These are phyloP conservation scores for Filobasidium uniguttulatum DNA, from an alignment of 1,284 basidiomycete genomes.

Conservation along the genomic window DNA sequence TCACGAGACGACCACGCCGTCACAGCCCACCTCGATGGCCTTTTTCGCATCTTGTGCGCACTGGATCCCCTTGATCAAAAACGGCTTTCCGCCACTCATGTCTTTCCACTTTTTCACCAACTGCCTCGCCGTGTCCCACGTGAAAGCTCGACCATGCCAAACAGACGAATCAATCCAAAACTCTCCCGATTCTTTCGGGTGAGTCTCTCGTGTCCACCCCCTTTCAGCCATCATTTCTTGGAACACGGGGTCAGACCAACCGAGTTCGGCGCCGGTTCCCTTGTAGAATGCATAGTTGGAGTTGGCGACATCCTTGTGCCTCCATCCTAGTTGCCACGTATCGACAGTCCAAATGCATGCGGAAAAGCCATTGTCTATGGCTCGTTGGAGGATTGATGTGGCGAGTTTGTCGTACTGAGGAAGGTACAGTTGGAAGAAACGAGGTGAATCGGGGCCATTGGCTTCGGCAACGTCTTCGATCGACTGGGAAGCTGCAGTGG, in stretches of 20 bases:
- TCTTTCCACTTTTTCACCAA: conserved; percentile 42
- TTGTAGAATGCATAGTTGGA: conserved; percentile 38
- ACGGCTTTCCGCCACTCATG: conserved; percentile 45
- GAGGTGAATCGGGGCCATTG: conserved; percentile 46
- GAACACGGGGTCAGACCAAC: conserved; percentile 51
- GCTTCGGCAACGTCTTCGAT: conserved; percentile 59
- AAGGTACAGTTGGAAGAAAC: conserved; percentile 73
- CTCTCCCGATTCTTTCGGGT: conserved; percentile 18
- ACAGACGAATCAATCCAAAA: conserved; percentile 20
- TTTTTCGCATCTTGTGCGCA: conserved; percentile 52
- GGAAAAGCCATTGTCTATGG: conserved; percentile 42
- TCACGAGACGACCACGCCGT: conserved; percentile 50
- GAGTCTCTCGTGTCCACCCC: conserved; percentile 20
- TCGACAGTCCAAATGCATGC: conserved; percentile 44
- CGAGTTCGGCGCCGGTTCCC: conserved; percentile 42
- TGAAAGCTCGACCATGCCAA: conserved; percentile 14
- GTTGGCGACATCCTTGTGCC: conserved; percentile 46
- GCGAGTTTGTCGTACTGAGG: conserved; percentile 38
- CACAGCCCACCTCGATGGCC: conserved; percentile 49
- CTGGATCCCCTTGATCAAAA: conserved; percentile 53
- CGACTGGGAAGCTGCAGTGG: conserved; percentile 52
- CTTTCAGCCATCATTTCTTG: conserved; percentile 40
- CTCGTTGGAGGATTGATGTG: conserved; percentile 15
- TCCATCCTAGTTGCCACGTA: conserved; percentile 27
- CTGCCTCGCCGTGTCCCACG: neutral